A percentile compares a stretch with the other conserved stretches of the same genome.
These are phyloP conservation scores for Mrakia frigida DNA, from an alignment of 768 basidiomycete species.

Conservation along the genomic window DNA sequence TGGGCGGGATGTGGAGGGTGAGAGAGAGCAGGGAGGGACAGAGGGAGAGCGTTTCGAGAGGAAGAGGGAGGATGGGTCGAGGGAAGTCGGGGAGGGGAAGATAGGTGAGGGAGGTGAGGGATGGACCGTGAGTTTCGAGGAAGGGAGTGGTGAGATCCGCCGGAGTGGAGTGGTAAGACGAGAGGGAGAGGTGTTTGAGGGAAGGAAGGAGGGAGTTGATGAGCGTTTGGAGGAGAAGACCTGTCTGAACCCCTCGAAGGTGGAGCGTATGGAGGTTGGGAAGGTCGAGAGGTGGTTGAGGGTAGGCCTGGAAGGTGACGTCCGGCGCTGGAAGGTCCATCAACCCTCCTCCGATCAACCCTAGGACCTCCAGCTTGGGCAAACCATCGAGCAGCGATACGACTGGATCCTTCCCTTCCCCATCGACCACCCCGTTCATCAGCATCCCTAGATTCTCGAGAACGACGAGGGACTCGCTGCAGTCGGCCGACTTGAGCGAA, in stretches of 20 bases:
- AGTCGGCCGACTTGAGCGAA: conserved; percentile 15
- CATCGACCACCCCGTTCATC: conserved; percentile 20
- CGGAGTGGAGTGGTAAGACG: conserved; percentile 33
- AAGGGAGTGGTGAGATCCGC: conserved; percentile 37
- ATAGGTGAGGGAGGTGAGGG: conserved; percentile 39
- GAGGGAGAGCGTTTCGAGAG: conserved; percentile 34
- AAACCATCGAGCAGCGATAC: conserved; percentile 30
- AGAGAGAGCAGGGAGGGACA: conserved; percentile 37
- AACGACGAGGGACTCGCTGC: conserved; percentile 5
- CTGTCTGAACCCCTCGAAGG: conserved; percentile 35
- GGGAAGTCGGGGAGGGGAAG: conserved; percentile 39
- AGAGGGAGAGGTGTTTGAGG: conserved; percentile 36
- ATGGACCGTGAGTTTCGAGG: conserved; percentile 36
- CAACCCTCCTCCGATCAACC: conserved; percentile 34
- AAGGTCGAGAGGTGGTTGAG: conserved; percentile 33
- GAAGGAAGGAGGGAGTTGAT: conserved; percentile 36
- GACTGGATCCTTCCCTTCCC: conserved; percentile 29
- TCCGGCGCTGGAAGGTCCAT: conserved; percentile 18
- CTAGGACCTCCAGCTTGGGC: conserved; percentile 34
- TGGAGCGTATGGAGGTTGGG: conserved; percentile 38
- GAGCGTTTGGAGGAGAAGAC: conserved; percentile 36
- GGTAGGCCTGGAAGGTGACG: not conserved
- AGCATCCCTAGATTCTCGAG: conserved; percentile 25
- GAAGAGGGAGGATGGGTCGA: conserved; percentile 33
- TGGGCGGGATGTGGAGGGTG: conserved; percentile 33